Evolutionary conservation across 148 eudicot genomes (phyloP).

Genomic region (Spergularia bocconei): DNA sequence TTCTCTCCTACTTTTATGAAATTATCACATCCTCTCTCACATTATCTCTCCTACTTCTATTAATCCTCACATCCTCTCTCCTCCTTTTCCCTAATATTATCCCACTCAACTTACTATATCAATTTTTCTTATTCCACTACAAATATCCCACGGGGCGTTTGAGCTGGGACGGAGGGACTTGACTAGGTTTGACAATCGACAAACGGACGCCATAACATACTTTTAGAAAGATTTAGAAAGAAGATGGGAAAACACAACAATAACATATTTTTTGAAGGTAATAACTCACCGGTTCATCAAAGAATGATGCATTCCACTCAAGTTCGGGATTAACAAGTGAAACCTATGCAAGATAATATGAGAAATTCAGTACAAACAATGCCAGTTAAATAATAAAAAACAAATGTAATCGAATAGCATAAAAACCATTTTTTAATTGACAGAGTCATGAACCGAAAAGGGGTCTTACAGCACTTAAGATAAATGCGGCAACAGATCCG

Average conservation of each 20-base stretch:
- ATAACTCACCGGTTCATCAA: constrained; percentile 90
- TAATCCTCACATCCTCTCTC: too few species aligned
- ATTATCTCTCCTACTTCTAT: too few species aligned
- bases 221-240: not conserved
- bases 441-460: constrained; percentile 1
- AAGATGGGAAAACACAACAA: not conserved
- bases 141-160: too few species aligned
- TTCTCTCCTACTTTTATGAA: too few species aligned
- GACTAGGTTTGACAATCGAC: not conserved
- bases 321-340: constrained; percentile 80
- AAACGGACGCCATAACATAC: not conserved
- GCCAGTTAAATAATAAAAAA: not conserved
- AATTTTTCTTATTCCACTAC: too few species aligned
- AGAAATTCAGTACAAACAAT: constrained; percentile 1
- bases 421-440: not conserved
- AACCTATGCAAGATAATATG: constrained; percentile 40
- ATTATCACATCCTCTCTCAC: too few species aligned
- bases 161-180: too few species aligned
- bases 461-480: constrained; percentile 66
- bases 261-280: constrained; percentile 1
- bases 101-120: too few species aligned
- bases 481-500: constrained; percentile 84
- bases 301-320: constrained; percentile 88
- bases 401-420: not conserved
- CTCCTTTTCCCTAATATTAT: too few species aligned